Base-by-base conservation (phyloP, 2,329 filamentous ascomycete genomes). In the Neopestalotiopsis clavispora region DNA sequence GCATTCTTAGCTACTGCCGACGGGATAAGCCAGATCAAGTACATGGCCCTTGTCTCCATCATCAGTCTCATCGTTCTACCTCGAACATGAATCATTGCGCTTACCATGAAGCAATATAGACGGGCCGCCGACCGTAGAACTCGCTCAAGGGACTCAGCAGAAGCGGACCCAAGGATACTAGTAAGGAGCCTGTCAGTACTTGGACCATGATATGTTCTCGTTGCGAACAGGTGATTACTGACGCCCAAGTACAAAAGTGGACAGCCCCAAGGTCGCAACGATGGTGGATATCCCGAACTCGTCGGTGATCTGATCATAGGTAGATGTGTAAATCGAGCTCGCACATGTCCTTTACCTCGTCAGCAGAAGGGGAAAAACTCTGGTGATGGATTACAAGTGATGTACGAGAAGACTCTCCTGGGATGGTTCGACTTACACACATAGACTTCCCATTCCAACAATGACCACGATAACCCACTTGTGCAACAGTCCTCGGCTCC, bases 381-480 rank as follows among this genome's bases (percentile, higher is more conserved):
- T 23, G 23, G 2, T 23, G 23, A 23, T 23, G 23, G 23, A 20
- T 17, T 45, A 64, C 56, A 67, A 38, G n/a, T 30, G 28, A 66
- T 32, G 64, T 64, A 68, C 64, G 58, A 69, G 28, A 45, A n/a
- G 13, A 17, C 42, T 2, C 2, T 4, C 7, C 42, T 45, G 14
- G 42, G n/a, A 45, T 17, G 42, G 5, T 9, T n/a, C n/a, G 17
- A 90, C 92, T 86, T 86, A 95, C 92, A 97, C 94, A 79, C 93
- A 95, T 69, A 96, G 84, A 60, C 92, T 93, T 6, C 91, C 92
- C 67, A 86, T 78, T 10, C 91, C 90, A 17, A 94, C 86, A 68
- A 97, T 91, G 45, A 90, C 73, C 1, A 95, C 90, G 70, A 97
- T 91, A 38, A 90, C 68, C 95, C 95, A 98, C 77, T 94, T 95